Evolutionary conservation across 108 stramenopile genomes (phyloP), one percentile per base, ranked within the genome.

Genomic region (Pseudonitzschia multistriata): DNA sequence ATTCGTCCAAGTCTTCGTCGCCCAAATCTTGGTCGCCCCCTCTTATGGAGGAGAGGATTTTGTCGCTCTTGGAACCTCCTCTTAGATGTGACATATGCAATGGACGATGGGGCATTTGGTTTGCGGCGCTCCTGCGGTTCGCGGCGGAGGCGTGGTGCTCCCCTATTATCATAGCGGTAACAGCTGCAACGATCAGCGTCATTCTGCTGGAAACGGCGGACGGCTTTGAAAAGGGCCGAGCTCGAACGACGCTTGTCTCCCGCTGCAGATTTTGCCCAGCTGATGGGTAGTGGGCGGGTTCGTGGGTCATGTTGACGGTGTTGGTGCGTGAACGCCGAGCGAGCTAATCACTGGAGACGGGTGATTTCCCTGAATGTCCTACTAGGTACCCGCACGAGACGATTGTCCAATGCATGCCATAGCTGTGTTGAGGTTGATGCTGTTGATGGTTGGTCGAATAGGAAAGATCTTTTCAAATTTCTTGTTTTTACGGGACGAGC

Each of bases 1-100:
- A 64, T 29, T 64, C 63, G 40, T 64, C 63, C 17, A 64, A 10
- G 29, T 64, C 63, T 45, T 64, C 40, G 63, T 64, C 63, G 40
- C 17, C 3, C 5, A 40, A 21, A 40, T 25, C 57, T 5, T 33
- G 29, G 5, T 59, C 57, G 57, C 33, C 31, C 7, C 57, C 57
- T 59, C 33, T 36, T 4, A 15, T 25, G 1, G 42, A 45, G 13
- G 42, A 45, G 1, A 6, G 42, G 17, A 45, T 45, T 13, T 17
- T 13, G 8, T 45, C 42, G 17, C 42, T 45, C 11, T 45, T 45
- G 42, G 42, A 3, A 45, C 42, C 42, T 45, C 42, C 42, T 45
- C 42, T 45, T 17, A 45, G 8, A 2, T 45, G 42, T 1, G 42
- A 45, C 13, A 45, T 13, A 45, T 45, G 13, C 42, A 13, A 6